phyloP scores from a whole-genome alignment of 2,329 filamentous ascomycete genomes.

The Scedosporium aurantiacum region DNA sequence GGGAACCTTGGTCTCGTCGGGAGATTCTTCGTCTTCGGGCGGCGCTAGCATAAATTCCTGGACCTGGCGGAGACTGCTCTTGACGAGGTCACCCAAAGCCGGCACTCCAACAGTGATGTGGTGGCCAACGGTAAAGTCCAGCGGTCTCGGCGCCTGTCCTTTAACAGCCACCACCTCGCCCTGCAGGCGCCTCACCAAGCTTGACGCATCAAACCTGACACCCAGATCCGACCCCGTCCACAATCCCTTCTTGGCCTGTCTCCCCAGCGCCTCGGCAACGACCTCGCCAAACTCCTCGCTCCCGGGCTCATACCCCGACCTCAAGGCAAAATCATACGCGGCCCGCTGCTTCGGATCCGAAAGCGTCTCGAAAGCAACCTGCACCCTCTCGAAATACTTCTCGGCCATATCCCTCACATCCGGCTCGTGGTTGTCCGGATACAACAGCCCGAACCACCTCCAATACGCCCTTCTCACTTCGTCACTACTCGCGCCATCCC shows the following conservation, averaged over 20 bases:
- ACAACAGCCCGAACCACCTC: slow-evolving; percentile 31
- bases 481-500: slow-evolving; percentile 18
- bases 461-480: slow-evolving; percentile 33
- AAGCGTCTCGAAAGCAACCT: slow-evolving; percentile 36
- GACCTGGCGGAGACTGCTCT: slow-evolving; percentile 14
- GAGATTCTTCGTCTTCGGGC: not conserved
- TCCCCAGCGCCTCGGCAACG: slow-evolving; percentile 13
- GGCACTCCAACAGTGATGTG: slow-evolving; percentile 25
- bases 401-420: slow-evolving; percentile 26
- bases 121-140: slow-evolving; percentile 30
- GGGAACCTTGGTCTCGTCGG: not conserved
- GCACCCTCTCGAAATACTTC: slow-evolving; percentile 27
- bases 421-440: slow-evolving; percentile 29
- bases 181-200: slow-evolving; percentile 7
- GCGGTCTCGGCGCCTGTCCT: slow-evolving; percentile 13
- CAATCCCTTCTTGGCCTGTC: slow-evolving; percentile 13
- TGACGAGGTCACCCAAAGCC: slow-evolving; percentile 16
- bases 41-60: slow-evolving; percentile 4
- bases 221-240: slow-evolving; percentile 26
- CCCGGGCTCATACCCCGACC: slow-evolving; percentile 9
- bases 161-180: not conserved
- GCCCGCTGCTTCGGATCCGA: slow-evolving; percentile 29
- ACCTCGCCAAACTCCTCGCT: slow-evolving; percentile 13
- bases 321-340: slow-evolving; percentile 25
- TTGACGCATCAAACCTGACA: slow-evolving; percentile 23